A percentile compares a stretch with the other conserved stretches of the same genome.
Evolutionary conservation across 2,329 filamentous ascomycete species (phyloP).

Genomic region (Penicillium sp.): DNA sequence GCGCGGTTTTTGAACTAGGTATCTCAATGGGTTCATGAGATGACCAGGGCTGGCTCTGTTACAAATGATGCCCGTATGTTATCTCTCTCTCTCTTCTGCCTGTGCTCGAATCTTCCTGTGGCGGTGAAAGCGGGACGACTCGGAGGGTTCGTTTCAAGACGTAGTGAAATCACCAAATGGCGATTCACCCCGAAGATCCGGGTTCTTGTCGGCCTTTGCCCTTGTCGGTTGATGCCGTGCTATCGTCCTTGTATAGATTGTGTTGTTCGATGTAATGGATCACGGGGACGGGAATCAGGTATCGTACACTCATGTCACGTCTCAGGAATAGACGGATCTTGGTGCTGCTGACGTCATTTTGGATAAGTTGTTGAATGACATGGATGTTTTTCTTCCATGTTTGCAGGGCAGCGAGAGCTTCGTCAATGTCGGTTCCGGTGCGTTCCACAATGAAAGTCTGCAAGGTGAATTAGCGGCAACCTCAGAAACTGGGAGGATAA

Average conservation of each 20-base stretch:
- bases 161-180: no score
- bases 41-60: no score
- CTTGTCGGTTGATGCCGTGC: conserved; percentile 29
- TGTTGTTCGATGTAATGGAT: conserved; percentile 65
- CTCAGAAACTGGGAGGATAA: no score
- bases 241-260: conserved; percentile 53
- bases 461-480: conserved; percentile 4
- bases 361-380: conserved; percentile 78
- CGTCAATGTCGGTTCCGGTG: conserved; percentile 77
- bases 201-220: no score
- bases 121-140: no score
- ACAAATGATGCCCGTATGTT: no score
- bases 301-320: conserved; percentile 72
- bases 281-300: conserved; percentile 63
- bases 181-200: no score
- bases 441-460: conserved; percentile 75
- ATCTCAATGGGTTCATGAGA: no score
- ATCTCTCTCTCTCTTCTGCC: no score
- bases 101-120: no score
- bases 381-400: conserved; percentile 78
- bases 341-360: conserved; percentile 72
- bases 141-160: no score
- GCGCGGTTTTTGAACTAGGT: no score
- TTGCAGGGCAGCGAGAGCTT: conserved; percentile 71
- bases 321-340: conserved; percentile 74